These are phyloP conservation scores for Penicillium angulare DNA, from an alignment of 495 filamentous ascomycete genomes.

Conservation along the genomic window DNA sequence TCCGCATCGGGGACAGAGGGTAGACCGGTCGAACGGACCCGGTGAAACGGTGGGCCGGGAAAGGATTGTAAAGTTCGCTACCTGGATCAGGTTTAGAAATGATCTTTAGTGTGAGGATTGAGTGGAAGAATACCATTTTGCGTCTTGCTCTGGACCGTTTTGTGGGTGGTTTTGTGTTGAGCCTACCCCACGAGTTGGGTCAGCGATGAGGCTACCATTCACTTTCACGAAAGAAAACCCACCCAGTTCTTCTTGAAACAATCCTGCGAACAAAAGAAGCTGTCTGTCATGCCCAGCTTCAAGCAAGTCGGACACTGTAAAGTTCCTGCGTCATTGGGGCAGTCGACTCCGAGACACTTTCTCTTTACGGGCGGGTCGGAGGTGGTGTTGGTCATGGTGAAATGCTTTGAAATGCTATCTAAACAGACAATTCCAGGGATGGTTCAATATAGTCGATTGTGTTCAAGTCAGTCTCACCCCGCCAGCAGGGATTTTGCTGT, in stretches of 20 bases:
- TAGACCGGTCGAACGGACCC: slow-evolving; percentile 71
- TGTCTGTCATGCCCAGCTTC: slow-evolving; percentile 70
- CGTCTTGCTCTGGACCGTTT: slow-evolving; percentile 49
- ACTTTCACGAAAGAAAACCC: slow-evolving; percentile 20
- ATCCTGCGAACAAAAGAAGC: slow-evolving; percentile 86
- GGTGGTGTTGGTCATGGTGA: too few species aligned
- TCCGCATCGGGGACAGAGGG: slow-evolving; percentile 62
- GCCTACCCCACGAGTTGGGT: too few species aligned
- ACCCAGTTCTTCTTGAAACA: slow-evolving; percentile 94
- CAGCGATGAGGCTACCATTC: slow-evolving; percentile 41
- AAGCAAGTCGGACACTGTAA: slow-evolving; percentile 87
- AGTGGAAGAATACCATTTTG: slow-evolving; percentile 51
- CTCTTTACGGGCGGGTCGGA: too few species aligned
- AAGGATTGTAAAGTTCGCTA: slow-evolving; percentile 70
- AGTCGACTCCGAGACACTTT: slow-evolving; percentile 66
- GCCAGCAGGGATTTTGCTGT: too few species aligned
- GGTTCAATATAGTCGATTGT: too few species aligned
- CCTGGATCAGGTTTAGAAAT: slow-evolving; percentile 57
- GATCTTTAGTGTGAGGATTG: slow-evolving; percentile 61
- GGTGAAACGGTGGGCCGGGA: slow-evolving; percentile 72
- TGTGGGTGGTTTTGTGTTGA: slow-evolving; percentile 71
- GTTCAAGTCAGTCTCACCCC: too few species aligned
- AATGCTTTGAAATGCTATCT: too few species aligned
- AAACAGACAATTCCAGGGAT: too few species aligned
- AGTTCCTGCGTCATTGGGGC: slow-evolving; percentile 67